Evolutionary conservation across 2,329 filamentous ascomycete species (phyloP).

Genomic region (Ciborinia camelliae): DNA sequence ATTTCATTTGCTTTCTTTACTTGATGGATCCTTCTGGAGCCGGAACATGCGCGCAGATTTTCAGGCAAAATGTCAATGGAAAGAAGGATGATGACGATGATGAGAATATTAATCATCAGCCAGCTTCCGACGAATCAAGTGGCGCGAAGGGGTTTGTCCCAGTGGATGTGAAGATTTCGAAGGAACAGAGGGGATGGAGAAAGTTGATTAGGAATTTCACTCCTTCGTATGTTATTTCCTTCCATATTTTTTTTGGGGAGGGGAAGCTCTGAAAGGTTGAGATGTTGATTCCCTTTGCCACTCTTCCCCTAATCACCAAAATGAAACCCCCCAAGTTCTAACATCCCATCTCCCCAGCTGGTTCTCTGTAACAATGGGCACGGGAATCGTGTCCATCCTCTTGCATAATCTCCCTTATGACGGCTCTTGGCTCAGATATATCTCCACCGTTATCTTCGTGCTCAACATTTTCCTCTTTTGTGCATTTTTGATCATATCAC

Average conservation of each 20-base stretch:
- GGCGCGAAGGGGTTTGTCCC: background rate
- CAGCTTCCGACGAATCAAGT: background rate
- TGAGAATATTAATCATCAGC: background rate
- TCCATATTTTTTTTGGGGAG: background rate
- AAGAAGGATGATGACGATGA: background rate
- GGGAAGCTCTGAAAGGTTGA: background rate
- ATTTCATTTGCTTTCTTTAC: background rate
- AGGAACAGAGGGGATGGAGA: conserved; percentile 25
- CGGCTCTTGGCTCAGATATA: conserved; percentile 53
- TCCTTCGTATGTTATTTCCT: conserved; percentile 45
- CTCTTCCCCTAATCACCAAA: background rate
- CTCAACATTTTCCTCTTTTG: conserved; percentile 58
- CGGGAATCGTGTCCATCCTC: conserved; percentile 62
- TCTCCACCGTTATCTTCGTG: conserved; percentile 58
- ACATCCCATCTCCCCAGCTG: conserved; percentile 41
- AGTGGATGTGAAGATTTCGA: background rate
- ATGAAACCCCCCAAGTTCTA: background rate
- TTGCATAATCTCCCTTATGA: conserved; percentile 61
- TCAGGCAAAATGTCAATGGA: background rate
- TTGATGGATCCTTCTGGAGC: conserved; percentile 2
- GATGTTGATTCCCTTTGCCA: background rate
- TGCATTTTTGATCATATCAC: conserved; percentile 50
- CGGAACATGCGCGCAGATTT: conserved; percentile 1
- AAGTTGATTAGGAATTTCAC: conserved; percentile 51
- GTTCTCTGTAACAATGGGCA: conserved; percentile 64